A percentile compares a stretch with the other conserved stretches of the same genome.
These are phyloP conservation scores for Solanum paucissectum DNA, from an alignment of 257 asterid genomes.

Conservation along the genomic window DNA sequence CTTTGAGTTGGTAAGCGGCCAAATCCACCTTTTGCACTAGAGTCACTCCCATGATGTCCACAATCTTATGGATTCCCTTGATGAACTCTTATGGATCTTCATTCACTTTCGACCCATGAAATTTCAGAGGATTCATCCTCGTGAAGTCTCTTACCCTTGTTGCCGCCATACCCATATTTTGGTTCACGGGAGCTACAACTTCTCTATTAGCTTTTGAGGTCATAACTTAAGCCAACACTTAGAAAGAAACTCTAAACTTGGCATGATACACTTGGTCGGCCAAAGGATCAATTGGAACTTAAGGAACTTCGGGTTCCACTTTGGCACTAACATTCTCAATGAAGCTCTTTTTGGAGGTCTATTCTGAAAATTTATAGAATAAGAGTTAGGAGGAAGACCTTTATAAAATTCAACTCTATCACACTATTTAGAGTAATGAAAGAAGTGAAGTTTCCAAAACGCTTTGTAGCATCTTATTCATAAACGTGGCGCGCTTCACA, in stretches of 20 bases:
- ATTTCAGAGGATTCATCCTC: too few species aligned
- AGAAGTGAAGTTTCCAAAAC: neutral
- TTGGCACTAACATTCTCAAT: too few species aligned
- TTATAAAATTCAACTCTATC: neutral
- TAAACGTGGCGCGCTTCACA: rapidly evolving
- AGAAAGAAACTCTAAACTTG: neutral
- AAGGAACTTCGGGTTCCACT: neutral
- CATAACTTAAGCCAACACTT: neutral
- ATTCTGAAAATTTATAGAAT: neutral
- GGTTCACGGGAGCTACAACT: neutral
- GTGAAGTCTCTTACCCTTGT: neutral
- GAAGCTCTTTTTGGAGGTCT: neutral
- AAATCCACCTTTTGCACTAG: too few species aligned
- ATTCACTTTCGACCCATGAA: too few species aligned
- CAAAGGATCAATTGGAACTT: neutral
- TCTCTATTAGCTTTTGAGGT: neutral
- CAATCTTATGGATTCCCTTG: too few species aligned
- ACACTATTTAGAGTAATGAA: too few species aligned
- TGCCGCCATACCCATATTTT: neutral
- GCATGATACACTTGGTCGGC: neutral
- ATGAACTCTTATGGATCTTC: too few species aligned
- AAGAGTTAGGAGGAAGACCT: neutral
- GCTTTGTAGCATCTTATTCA: neutral
- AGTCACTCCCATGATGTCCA: too few species aligned
- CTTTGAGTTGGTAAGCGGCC: neutral